Base-by-base conservation (phyloP, 345 rosid species). In the Clausena lansium region DNA sequence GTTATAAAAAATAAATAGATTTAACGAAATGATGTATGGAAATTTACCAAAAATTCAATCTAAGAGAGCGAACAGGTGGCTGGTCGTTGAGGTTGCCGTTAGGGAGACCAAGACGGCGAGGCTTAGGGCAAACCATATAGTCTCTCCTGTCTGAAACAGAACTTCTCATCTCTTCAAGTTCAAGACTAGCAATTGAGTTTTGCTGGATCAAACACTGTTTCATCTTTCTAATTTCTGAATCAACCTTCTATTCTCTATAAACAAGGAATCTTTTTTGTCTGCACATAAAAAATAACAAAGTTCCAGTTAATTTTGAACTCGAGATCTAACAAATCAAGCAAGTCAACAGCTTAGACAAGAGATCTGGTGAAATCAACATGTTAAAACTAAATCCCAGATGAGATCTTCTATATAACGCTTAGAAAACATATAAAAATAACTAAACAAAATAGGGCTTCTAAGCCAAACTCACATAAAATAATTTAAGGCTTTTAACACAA, bases 51-150 rank as follows among this genome's bases (percentile, higher is more conserved):
- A 87, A 78, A 71, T 87, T 89, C 88, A 87, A 92, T 70, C 90
- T 85, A 71, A 87, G 80, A 79, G 94, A 85, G 78, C 87, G 79
- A 76, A 84, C 71, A 33, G 89, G 86, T 67, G 79, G 77, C 17
- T n/a, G 87, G 77, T 90, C 90, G 81, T 66, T 75, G 73, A 80
- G 32, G 81, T 84, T n/a, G 61, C 86, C 24, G 79, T 76, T 71
- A 1, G 79, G 71, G 7, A 79, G 72, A 60, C 88, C 88, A 25
- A 91, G 47, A 63, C 98, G 97, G 24, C 94, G 91, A 0, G 98
- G 98, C 65, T 87, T 88, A 19, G 98, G 98, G 38, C 95, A 91
- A 80, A 89, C 87, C 71, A 92, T 87, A 62, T 89, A 32, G 81
- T 88, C 86, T 66, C 86, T 79, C 30, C 80, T 81, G 28, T 88